Conservation (phyloP, 352 stramenopile species). For the Detonula confervacea region DNA sequence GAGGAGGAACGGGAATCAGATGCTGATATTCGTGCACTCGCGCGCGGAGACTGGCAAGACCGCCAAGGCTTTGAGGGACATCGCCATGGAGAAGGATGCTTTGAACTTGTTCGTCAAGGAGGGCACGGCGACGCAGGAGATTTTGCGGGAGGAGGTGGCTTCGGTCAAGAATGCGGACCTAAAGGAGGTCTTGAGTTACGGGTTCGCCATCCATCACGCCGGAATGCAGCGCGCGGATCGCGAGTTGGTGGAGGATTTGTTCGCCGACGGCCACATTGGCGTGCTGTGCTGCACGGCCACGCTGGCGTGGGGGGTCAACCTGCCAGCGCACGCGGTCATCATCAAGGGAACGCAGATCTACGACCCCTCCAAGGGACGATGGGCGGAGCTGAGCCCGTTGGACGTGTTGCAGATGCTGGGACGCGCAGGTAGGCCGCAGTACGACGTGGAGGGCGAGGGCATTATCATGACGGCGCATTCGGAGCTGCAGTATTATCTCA, state of each 20-base stretch:
- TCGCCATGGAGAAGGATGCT: slow-evolving; percentile 96
- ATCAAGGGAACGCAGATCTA: slow-evolving; percentile 99
- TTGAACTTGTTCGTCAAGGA: slow-evolving; percentile 91
- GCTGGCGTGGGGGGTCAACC: slow-evolving; percentile 99
- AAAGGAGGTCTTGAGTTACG: slow-evolving; percentile 98
- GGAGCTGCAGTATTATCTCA: slow-evolving; percentile 99
- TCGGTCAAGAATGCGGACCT: slow-evolving; percentile 95
- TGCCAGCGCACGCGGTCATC: slow-evolving; percentile 99
- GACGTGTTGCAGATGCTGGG: slow-evolving; percentile 99
- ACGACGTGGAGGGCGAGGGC: slow-evolving; percentile 95
- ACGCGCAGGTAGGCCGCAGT: slow-evolving; percentile 97
- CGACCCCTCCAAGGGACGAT: slow-evolving; percentile 96
- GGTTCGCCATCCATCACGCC: slow-evolving; percentile 99
- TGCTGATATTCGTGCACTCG: slow-evolving; percentile 99
- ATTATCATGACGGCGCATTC: slow-evolving; percentile 99
- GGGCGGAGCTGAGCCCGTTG: slow-evolving; percentile 97
- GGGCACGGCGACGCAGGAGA: slow-evolving; percentile 87
- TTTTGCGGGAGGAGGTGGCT: slow-evolving; percentile 93
- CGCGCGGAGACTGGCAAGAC: slow-evolving; percentile 98
- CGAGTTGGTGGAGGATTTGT: slow-evolving; percentile 98
- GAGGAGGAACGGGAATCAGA: slow-evolving; percentile 93
- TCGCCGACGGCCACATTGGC: slow-evolving; percentile 95
- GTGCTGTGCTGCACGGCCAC: slow-evolving; percentile 98
- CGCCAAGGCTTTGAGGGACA: slow-evolving; percentile 94
- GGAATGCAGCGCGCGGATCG: slow-evolving; percentile 97